Conservation (phyloP, 1,284 basidiomycete species). For the Fomitiporia mediterranea region DNA sequence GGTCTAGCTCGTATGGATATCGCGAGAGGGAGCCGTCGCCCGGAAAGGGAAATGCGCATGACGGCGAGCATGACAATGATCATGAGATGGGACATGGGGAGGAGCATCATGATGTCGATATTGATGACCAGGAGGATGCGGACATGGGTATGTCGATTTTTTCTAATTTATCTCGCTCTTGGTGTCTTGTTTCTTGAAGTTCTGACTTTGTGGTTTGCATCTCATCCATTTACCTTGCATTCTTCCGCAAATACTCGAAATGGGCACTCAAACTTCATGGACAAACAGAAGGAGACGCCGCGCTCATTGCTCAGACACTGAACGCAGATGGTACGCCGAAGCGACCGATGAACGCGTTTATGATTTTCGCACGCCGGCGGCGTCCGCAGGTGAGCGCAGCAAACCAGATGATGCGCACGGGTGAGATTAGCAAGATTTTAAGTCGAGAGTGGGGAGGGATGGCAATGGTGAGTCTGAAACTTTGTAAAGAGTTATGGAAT, state of each 20-base stretch:
- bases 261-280: too few species aligned
- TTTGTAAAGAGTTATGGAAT: too few species aligned
- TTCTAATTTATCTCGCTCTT: not conserved
- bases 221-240: too few species aligned
- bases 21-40: not conserved
- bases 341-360: conserved; percentile 85
- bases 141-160: not conserved
- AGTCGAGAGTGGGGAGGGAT: conserved; percentile 77
- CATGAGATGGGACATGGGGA: not conserved
- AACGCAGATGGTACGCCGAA: conserved; percentile 82
- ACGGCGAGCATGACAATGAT: not conserved
- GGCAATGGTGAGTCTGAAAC: conserved; percentile 60
- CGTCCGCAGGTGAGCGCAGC: conserved; percentile 76
- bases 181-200: not conserved
- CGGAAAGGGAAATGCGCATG: not conserved
- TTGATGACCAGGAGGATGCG: not conserved
- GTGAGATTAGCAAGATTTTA: conserved; percentile 79
- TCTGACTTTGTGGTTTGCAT: not conserved
- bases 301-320: conserved; percentile 68
- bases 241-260: too few species aligned
- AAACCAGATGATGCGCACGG: conserved; percentile 80
- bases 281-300: conserved; percentile 14
- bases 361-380: conserved; percentile 81
- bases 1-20: not conserved
- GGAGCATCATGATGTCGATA: not conserved